Evolutionary conservation across 2,329 filamentous ascomycete genomes (phyloP), one percentile per base, ranked within the genome.

Genomic region (Claviceps sp.): DNA sequence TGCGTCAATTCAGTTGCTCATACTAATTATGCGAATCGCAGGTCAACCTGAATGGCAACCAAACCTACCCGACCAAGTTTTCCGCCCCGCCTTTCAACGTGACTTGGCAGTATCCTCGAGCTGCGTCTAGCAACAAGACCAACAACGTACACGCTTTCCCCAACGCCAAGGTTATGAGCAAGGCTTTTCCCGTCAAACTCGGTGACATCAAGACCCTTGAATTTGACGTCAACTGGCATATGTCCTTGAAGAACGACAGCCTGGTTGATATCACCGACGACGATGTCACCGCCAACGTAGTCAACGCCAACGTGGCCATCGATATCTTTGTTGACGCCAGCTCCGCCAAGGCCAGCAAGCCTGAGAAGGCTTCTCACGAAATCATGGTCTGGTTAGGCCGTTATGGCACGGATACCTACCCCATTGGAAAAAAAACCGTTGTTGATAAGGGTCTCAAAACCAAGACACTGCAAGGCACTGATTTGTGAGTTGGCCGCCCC

Each of bases 381-480:
- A 67, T 80, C 63, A 79, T 79, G 75, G 69, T 80, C 38, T 79
- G 74, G 75, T 71, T 80, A 54, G 75, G 69, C 2, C 63, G 65
- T 4, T 71, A 72, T 46, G 76, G 76, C 2, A 16, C 61, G 2
- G 63, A 70, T 1, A 70, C 75, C 0, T 68, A 76, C 54, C 72
- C 75, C 26, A 68, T 78, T 54, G 77, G 76, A 43, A 60, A 64
- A 1, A 42, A 6, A 1, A 5, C 37, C 5, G 9, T 23, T 8
- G 8, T n/a, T 4, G 51, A 56, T 2, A 48, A 60, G 0, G 66
- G 66, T 6, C 54, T 62, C 0, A 53, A 69, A 0, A 58, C 62
- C 3, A 71, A 66, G 52, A 64, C 59, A 0, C 23, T 78, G 2
- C 63, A 72, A 23, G 70, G 67, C 2, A 71, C 66, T 34, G 60